Evolutionary conservation across 352 stramenopile genomes (phyloP), one percentile per base, ranked within the genome.

Genomic region (Peronospora farinosa): DNA sequence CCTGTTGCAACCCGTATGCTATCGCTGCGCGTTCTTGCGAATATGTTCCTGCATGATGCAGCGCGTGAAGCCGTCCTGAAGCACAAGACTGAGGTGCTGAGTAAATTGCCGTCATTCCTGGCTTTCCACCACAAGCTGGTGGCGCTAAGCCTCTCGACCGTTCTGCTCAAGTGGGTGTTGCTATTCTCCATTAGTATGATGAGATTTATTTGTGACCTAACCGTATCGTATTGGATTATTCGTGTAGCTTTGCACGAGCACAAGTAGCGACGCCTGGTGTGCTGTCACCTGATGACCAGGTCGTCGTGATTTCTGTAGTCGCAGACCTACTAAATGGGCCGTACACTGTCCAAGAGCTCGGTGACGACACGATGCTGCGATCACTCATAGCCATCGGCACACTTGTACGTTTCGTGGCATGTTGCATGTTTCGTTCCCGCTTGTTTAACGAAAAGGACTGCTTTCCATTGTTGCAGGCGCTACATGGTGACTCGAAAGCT

Each of bases 291-390:
- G 74, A 86, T 36, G 78, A 87, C 21, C 57, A 69, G 21, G 53
- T 84, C 0, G 56, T 72, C 2, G 55, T 86, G 28, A 64, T 74
- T 32, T 82, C 76, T 1, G 45, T 76, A 19, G 61, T 66, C 1
- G 77, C 72, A 47, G 65, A 76, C 15, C 52, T 86, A 17, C 44
- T 88, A 16, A 81, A 80, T 37, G 63, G 73, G 17, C 51, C 72
- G 7, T 65, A 65, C 23, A 59, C 71, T 10, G 50, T 92, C 13
- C 59, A 79, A 35, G 72, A 88, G 37, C 52, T 87, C n/a, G 75
- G 76, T n/a, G 79, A 92, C 50, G 79, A 92, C 47, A 72, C 78
- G 5, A 71, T 91, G 41, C 57, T 89, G 41, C 78, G 82, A 41
- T 69, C 68, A 7, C 55, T 92, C 13, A 65, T 88, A 23, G 54